Evolutionary conservation across 164 flowering plant species (phyloP), one percentile per base, ranked within the genome.

Genomic region (Vitis rupestris): DNA sequence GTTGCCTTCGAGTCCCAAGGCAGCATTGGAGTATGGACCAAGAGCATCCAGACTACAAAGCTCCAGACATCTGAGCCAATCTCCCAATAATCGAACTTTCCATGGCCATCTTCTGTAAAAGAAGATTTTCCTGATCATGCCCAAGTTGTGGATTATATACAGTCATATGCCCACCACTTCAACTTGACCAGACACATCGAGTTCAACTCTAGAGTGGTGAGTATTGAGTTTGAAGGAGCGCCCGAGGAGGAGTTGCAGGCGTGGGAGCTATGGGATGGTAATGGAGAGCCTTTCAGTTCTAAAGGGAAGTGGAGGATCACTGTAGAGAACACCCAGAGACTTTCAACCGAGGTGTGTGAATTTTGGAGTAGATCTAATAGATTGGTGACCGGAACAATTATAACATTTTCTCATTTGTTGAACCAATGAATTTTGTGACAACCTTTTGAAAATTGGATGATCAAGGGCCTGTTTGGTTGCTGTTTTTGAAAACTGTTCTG

Each of bases 71-170:
- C 85, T 2, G 75, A 71, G 7, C 27, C 3, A 3, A 3, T 65
- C 2, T 90, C 74, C 60, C 83, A 78, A 67, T 88, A 88, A 77
- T 87, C 88, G 0, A 93, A 90, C 67, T 87, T 82, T 49, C 85
- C 90, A 12, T 90, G 96, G 96, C 92, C 96, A 19, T 13, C 74
- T 51, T 63, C 76, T 0, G 82, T 86, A 19, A 79, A 78, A 10
- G 73, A 31, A 0, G 23, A 19, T 19, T 86, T 74, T 62, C 97
- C 97, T 9, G 27, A 17, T 37, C 71, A 76, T 1, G 12, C 70
- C 9, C 78, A 83, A 66, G 90, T 89, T 6, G 9, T 80, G 44
- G 86, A 82, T 15, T 90, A 90, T 16, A 3, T 89, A 6, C 64
- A 74, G 9, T 72, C 84, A 0, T 84, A 82, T 63, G 87, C 84